Evolutionary conservation across 441 rosid species (phyloP).

Genomic region (Bruguiera hainesii): DNA sequence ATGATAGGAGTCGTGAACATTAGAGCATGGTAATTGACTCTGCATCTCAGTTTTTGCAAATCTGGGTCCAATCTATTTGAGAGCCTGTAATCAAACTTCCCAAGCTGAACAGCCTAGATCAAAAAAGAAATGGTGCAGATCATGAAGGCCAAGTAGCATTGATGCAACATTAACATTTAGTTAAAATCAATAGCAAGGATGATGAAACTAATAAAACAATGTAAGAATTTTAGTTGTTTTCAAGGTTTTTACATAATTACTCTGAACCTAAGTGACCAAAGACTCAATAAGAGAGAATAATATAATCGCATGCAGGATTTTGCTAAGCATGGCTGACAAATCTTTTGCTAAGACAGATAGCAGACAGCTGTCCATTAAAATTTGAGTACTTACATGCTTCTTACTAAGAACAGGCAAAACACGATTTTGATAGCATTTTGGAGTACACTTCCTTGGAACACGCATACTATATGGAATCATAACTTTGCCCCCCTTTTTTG

Average conservation of each 20-base stretch:
- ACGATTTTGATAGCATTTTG: conserved; percentile 62
- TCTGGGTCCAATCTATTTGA: conserved; percentile 65
- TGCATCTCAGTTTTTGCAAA: conserved; percentile 83
- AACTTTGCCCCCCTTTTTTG: conserved; percentile 46
- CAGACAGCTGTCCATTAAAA: background rate
- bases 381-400: conserved; percentile 70
- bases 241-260: background rate
- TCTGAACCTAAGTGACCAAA: background rate
- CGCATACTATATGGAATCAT: conserved; percentile 56
- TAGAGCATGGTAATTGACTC: conserved; percentile 85
- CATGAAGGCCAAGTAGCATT: background rate
- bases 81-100: conserved; percentile 87
- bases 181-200: background rate
- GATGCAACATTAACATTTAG: background rate
- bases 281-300: background rate
- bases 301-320: background rate
- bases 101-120: conserved; percentile 69
- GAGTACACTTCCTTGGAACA: conserved; percentile 83
- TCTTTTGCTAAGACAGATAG: background rate
- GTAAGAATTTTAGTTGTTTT: background rate
- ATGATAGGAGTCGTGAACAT: conserved; percentile 70
- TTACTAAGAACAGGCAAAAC: conserved; percentile 74
- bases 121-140: conserved; percentile 12
- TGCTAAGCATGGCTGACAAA: background rate
- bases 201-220: too few species aligned